Evolutionary conservation across 2,329 filamentous ascomycete species (phyloP).

Genomic region (Colletotrichum liriopes): DNA sequence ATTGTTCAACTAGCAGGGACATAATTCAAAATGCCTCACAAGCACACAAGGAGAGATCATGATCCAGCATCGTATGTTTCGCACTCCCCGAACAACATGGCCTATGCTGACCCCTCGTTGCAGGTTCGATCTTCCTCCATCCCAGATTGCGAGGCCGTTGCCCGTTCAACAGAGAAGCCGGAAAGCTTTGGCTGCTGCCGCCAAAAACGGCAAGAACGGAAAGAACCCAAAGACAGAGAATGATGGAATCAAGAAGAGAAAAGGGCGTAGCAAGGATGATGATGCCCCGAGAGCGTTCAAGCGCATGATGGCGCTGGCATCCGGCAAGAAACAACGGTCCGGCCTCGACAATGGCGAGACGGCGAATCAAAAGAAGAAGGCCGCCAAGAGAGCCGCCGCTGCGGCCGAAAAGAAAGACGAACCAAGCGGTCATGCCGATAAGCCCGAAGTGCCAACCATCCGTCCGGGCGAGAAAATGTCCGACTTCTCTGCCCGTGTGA

Average conservation of each 20-base stretch:
- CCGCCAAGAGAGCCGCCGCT: conserved; percentile 49
- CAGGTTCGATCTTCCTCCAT: conserved; percentile 67
- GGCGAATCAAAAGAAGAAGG: conserved; percentile 46
- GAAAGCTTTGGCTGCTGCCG: conserved; percentile 19
- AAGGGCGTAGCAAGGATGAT: conserved; percentile 69
- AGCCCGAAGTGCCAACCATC: conserved; percentile 74
- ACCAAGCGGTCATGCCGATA: conserved; percentile 41
- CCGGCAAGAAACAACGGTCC: conserved; percentile 71
- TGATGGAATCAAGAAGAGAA: conserved; percentile 57
- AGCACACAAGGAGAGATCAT: conserved; percentile 80
- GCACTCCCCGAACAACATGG: neutral
- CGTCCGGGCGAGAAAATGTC: conserved; percentile 86
- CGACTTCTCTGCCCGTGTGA: conserved; percentile 86
- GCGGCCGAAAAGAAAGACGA: conserved; percentile 39
- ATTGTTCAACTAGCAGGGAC: neutral
- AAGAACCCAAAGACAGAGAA: conserved; percentile 48
- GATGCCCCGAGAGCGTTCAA: conserved; percentile 93
- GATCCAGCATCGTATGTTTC: conserved; percentile 68
- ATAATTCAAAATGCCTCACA: conserved; percentile 80
- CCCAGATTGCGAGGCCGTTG: conserved; percentile 66
- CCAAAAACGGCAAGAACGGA: conserved; percentile 47
- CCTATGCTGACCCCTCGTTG: conserved; percentile 26
- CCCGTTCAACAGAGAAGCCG: conserved; percentile 56
- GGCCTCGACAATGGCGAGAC: conserved; percentile 80
- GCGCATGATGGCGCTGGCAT: conserved; percentile 83